A percentile compares a stretch with the other conserved stretches of the same genome.
phyloP scores from a whole-genome alignment of 1,284 basidiomycete species.

The Rhodotorula sp. region DNA sequence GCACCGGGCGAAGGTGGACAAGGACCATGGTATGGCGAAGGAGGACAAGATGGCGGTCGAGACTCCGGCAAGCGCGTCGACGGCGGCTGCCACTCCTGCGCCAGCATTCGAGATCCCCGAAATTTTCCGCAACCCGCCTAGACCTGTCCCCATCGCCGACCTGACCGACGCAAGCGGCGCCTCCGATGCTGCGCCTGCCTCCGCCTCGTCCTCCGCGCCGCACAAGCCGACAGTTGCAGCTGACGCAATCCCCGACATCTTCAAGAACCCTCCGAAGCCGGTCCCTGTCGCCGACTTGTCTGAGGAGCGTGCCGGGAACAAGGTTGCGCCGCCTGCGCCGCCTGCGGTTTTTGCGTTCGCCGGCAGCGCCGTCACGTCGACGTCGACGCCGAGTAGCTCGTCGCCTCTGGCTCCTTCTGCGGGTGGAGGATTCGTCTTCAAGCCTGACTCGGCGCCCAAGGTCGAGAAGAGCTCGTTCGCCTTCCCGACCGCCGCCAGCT shows the following conservation, averaged over 20 bases:
- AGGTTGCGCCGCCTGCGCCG: slow-evolving; percentile 36
- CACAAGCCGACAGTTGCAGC: not conserved
- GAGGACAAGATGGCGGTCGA: not conserved
- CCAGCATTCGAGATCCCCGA: slow-evolving; percentile 9
- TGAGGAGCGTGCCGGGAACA: slow-evolving; percentile 1
- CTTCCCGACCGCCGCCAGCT: slow-evolving; percentile 30
- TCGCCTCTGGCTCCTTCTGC: slow-evolving; percentile 15
- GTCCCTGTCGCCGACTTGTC: slow-evolving; percentile 14
- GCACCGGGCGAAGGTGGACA: slow-evolving; percentile 60
- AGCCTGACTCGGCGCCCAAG: slow-evolving; percentile 26
- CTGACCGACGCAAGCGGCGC: not conserved
- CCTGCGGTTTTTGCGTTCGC: slow-evolving; percentile 41
- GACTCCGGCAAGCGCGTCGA: not conserved
- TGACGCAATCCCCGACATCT: slow-evolving; percentile 21
- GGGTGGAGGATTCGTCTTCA: slow-evolving; percentile 43
- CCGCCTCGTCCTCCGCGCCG: not conserved
- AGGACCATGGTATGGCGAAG: slow-evolving; percentile 40
- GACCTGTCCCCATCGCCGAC: slow-evolving; percentile 16
- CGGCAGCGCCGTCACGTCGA: slow-evolving; percentile 30
- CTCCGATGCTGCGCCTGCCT: not conserved
- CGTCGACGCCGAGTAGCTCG: not conserved
- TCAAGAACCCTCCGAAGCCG: slow-evolving; percentile 22
- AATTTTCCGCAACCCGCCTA: slow-evolving; percentile 13
- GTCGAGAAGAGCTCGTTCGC: slow-evolving; percentile 41
- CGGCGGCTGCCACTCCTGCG: not conserved